A percentile compares a stretch with the other conserved stretches of the same genome.
These are phyloP conservation scores for Ormosia semicastrata DNA, from an alignment of 306 rosid species.

Conservation along the genomic window DNA sequence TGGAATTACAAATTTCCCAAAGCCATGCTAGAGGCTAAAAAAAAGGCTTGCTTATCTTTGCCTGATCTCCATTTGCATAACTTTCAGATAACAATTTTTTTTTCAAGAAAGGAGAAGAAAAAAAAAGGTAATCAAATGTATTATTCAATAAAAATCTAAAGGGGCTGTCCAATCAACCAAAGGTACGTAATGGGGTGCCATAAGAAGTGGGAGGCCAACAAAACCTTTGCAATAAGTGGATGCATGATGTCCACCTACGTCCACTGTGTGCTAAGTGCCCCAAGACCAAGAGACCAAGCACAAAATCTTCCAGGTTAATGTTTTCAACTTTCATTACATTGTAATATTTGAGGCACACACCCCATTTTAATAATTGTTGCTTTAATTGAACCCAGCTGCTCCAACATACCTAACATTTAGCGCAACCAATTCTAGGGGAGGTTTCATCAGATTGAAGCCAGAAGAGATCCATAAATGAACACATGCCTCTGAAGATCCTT, in stretches of 20 bases:
- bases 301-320: constrained; percentile 1
- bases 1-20: constrained; percentile 16
- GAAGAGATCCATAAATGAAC: neutral
- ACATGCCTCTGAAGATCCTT: constrained; percentile 19
- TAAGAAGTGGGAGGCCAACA: constrained; percentile 48
- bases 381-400: neutral
- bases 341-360: neutral
- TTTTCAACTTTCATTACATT: neutral
- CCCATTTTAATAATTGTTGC: neutral
- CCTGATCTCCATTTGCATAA: neutral
- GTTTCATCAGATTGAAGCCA: neutral
- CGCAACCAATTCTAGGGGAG: neutral
- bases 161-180: constrained; percentile 33
- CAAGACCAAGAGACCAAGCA: constrained; percentile 21
- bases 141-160: neutral
- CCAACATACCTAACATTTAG: no score
- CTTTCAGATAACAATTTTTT: neutral
- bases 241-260: constrained; percentile 51
- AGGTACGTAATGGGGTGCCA: constrained; percentile 37
- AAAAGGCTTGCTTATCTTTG: neutral
- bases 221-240: constrained; percentile 39
- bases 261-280: constrained; percentile 48
- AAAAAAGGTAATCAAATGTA: neutral
- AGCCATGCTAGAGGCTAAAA: neutral
- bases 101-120: neutral